phyloP scores from a whole-genome alignment of 2,329 filamentous ascomycete genomes.

The Aureobasidium sp. region DNA sequence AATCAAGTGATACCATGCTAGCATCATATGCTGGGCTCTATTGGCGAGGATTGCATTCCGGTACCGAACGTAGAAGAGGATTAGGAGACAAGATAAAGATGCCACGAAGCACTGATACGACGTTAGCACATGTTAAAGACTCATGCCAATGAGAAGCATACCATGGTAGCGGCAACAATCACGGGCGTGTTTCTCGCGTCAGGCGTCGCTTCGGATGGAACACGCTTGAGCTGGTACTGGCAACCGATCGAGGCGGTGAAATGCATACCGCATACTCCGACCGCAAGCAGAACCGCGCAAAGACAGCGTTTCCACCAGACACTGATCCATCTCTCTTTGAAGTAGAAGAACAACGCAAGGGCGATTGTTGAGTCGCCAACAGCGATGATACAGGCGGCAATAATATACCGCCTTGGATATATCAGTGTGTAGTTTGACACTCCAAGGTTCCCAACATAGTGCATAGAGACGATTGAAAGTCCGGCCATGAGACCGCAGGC shows the following conservation, averaged over 20 bases:
- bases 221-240: conserved; percentile 51
- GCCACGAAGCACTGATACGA: conserved; percentile 33
- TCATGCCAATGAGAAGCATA: conserved; percentile 34
- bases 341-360: conserved; percentile 69
- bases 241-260: conserved; percentile 73
- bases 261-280: conserved; percentile 79
- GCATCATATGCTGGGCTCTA: conserved; percentile 47
- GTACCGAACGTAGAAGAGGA: conserved; percentile 32
- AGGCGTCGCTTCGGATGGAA: conserved; percentile 31
- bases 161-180: conserved; percentile 65
- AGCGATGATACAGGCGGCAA: conserved; percentile 65
- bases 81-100: conserved; percentile 30
- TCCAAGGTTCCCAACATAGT: conserved; percentile 79
- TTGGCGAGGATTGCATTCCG: conserved; percentile 33
- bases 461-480: conserved; percentile 73
- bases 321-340: conserved; percentile 68
- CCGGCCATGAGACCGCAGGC: conserved; percentile 65
- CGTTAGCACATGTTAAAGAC: conserved; percentile 7
- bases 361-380: conserved; percentile 63
- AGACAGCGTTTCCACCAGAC: conserved; percentile 67
- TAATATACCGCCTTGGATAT: conserved; percentile 54
- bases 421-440: conserved; percentile 67
- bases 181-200: conserved; percentile 56
- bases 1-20: conserved; percentile 35
- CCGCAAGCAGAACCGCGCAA: conserved; percentile 61